phyloP scores from a whole-genome alignment of 2,329 filamentous ascomycete species.

The Penicillium sp. region DNA sequence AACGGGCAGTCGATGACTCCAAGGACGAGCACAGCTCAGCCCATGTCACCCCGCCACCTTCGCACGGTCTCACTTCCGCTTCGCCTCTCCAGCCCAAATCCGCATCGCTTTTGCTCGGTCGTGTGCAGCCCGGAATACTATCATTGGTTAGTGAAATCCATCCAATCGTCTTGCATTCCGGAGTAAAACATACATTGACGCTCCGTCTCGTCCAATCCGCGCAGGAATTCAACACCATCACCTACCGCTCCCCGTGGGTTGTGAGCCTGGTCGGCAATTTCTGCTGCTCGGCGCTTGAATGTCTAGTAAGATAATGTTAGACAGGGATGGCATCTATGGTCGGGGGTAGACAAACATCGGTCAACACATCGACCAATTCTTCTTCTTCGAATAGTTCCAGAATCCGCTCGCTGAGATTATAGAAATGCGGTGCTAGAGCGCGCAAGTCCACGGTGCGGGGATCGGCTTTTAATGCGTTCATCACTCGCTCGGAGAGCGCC shows the following conservation, averaged over 20 bases:
- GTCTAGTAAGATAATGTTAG: constrained; percentile 52
- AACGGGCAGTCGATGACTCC: neutral
- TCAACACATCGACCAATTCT: constrained; percentile 70
- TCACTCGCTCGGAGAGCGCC: constrained; percentile 73
- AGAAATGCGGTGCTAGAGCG: constrained; percentile 82
- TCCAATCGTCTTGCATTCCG: neutral
- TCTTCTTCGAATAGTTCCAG: constrained; percentile 91
- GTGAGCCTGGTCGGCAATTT: constrained; percentile 85
- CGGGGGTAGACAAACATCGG: constrained; percentile 41
- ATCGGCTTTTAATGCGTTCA: constrained; percentile 89
- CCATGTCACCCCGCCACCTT: neutral
- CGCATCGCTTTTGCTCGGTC: constrained; percentile 70
- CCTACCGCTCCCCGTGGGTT: constrained; percentile 72
- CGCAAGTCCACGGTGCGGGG: constrained; percentile 81
- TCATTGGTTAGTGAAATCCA: constrained; percentile 14
- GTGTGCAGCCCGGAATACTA: constrained; percentile 71
- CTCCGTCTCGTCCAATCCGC: constrained; percentile 88
- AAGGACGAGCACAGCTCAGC: constrained; percentile 31
- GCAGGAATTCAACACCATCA: constrained; percentile 75
- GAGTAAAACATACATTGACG: constrained; percentile 54
- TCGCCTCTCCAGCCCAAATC: constrained; percentile 67
- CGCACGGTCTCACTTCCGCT: constrained; percentile 40
- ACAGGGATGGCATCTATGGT: neutral
- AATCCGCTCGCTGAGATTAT: constrained; percentile 79
- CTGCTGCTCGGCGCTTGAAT: constrained; percentile 76